Evolutionary conservation across 768 basidiomycete species (phyloP).

Genomic region (Macrolepiota fuliginosa): DNA sequence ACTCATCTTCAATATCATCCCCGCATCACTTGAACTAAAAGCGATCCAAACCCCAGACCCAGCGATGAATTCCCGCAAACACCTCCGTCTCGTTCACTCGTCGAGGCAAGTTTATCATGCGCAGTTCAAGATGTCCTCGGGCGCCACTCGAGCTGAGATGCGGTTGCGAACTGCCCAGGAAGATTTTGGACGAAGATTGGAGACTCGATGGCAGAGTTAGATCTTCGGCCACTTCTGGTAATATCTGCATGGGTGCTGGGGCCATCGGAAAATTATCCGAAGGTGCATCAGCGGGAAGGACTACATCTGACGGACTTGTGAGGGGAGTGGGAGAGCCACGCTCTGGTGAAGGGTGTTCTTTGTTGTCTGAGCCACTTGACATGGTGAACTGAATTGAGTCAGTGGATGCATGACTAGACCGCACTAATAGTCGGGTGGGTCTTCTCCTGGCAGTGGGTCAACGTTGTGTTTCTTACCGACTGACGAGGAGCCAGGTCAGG

Average conservation of each 20-base stretch:
- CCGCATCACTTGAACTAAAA: neutral
- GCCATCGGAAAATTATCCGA: neutral
- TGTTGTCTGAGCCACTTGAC: neutral
- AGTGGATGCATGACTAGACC: neutral
- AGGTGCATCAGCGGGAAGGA: neutral
- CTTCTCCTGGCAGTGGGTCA: neutral
- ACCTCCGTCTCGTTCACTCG: neutral
- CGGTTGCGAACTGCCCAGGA: neutral
- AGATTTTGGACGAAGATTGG: neutral
- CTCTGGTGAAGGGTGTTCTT: neutral
- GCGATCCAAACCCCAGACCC: constrained; percentile 4
- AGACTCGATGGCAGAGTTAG: neutral
- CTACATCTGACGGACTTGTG: neutral
- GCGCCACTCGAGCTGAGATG: neutral
- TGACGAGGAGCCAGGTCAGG: neutral
- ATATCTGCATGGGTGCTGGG: neutral
- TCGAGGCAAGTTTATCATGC: neutral
- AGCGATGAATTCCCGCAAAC: constrained; percentile 1
- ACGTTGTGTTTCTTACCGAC: neutral
- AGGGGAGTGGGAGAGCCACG: neutral
- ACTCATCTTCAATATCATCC: neutral
- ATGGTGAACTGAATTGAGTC: neutral
- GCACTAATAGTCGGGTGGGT: too few species aligned
- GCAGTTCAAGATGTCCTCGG: constrained; percentile 2
- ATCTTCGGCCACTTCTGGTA: neutral